Base-by-base conservation (phyloP, 2,329 filamentous ascomycete species). In the Colletotrichum horii region DNA sequence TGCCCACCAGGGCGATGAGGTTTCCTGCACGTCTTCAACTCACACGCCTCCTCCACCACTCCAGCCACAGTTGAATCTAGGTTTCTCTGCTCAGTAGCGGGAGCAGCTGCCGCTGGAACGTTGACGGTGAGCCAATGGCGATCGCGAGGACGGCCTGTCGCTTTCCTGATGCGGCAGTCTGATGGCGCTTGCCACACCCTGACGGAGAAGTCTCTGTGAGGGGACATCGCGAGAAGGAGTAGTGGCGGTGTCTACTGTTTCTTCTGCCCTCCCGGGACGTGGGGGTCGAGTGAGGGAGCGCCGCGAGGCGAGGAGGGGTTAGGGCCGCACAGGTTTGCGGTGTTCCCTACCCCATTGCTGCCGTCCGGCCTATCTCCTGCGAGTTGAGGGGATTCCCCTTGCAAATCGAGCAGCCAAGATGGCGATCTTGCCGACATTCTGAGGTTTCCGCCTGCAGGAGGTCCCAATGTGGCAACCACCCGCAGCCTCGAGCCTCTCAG, bases 121-220 rank as follows among this genome's bases (percentile, higher is more conserved):
- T 70, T 22, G 71, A 75, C 52, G 75, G 71, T 72, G 68, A 75
- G 69, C 76, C 76, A 78, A 78, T 78, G 68, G 56, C 68, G 56
- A 28, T 9, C 48, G 36, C 60, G 62, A 16, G 58, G 11, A 48
- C 19, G 58, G 48, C 75, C 34, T 70, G 64, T 67, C 52, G 30
- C 19, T 75, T 78, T 75, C 76, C 76, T 67, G 71, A 75, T 62
- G 34, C 16, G 76, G 76, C 24, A 78, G 56, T 36, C 60, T 75
- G 64, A 70, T 61, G 65, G 60, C 30, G 34, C 32, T 76, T 32
- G 74, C 55, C 60, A 76, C 67, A 69, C 48, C 38, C 24, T 16
- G 67, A 12, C 24, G 0, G 30, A 66, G 68, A 61, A 55, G 34
- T 70, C 67, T 66, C 48, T n/a, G 11, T 8, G 28, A 66, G 28